Conservation (phyloP, 352 stramenopile genomes). For the Phytopythium delawarense region DNA sequence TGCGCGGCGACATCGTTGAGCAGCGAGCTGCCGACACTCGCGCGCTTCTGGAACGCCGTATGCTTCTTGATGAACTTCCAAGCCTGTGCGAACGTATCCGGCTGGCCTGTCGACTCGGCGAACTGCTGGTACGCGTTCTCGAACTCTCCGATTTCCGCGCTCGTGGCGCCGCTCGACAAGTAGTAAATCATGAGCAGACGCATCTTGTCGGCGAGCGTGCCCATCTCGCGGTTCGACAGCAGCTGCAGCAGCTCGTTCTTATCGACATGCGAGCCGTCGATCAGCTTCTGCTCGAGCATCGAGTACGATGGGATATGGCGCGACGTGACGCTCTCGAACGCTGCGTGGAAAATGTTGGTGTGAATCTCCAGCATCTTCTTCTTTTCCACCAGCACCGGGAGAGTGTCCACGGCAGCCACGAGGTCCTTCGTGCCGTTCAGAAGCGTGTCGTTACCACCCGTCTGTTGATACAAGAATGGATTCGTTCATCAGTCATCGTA, state of each 20-base stretch:
- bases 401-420: constrained; percentile 76
- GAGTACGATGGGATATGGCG: constrained; percentile 82
- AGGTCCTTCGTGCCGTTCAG: constrained; percentile 80
- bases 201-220: constrained; percentile 75
- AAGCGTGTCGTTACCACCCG: constrained; percentile 59
- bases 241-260: constrained; percentile 70
- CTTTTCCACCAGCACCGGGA: constrained; percentile 79
- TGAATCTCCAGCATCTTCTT: constrained; percentile 89
- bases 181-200: constrained; percentile 88
- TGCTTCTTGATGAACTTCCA: constrained; percentile 84
- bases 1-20: constrained; percentile 17
- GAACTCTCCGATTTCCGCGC: constrained; percentile 69
- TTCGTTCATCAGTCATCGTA: neutral
- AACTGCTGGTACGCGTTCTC: constrained; percentile 70
- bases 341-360: constrained; percentile 86
- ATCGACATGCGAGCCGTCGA: constrained; percentile 69
- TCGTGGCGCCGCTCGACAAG: constrained; percentile 64
- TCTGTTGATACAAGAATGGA: constrained; percentile 19
- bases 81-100: constrained; percentile 43
- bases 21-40: constrained; percentile 54
- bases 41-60: constrained; percentile 76
- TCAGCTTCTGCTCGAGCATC: constrained; percentile 86
- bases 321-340: constrained; percentile 73
- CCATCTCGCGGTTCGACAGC: constrained; percentile 53
- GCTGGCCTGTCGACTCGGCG: constrained; percentile 22